Evolutionary conservation across 345 rosid species (phyloP).

Genomic region (Eucalyptus microcorys): DNA sequence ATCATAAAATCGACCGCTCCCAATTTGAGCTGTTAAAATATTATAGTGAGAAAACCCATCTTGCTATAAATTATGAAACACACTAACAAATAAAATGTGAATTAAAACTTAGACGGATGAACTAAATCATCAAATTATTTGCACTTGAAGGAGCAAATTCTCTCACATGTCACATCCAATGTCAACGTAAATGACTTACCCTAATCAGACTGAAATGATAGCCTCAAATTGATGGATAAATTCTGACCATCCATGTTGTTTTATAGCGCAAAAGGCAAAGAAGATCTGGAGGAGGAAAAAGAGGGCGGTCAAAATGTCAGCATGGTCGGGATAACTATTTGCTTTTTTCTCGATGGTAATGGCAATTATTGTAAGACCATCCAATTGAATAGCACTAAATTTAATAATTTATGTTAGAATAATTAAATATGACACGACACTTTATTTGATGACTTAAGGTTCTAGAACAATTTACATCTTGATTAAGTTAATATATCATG

Average conservation of each 20-base stretch:
- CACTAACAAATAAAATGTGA: not conserved
- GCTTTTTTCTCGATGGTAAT: not conserved
- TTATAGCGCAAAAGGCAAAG: not conserved
- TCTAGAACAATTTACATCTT: not conserved
- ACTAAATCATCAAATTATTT: not conserved
- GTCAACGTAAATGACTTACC: not conserved
- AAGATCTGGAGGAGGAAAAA: not conserved
- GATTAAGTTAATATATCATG: not conserved
- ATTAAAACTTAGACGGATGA: fast-evolving
- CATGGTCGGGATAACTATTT: not conserved
- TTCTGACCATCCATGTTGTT: not conserved
- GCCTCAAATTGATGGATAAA: not conserved
- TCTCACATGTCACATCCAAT: not conserved
- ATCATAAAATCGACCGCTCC: fast-evolving
- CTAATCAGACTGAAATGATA: not conserved
- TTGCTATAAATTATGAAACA: fast-evolving
- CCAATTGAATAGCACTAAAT: not conserved
- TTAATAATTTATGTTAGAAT: not conserved
- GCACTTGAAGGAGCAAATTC: not conserved
- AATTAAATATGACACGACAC: no score
- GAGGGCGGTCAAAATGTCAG: not conserved
- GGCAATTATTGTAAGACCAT: not conserved
- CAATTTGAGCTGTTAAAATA: not conserved
- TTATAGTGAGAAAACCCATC: not conserved
- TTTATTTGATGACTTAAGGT: no score